Percentiles rank a stretch among this genome's conserved stretches.
phyloP scores from a whole-genome alignment of 2,329 filamentous ascomycete genomes.

The Fusarium tuaranense region DNA sequence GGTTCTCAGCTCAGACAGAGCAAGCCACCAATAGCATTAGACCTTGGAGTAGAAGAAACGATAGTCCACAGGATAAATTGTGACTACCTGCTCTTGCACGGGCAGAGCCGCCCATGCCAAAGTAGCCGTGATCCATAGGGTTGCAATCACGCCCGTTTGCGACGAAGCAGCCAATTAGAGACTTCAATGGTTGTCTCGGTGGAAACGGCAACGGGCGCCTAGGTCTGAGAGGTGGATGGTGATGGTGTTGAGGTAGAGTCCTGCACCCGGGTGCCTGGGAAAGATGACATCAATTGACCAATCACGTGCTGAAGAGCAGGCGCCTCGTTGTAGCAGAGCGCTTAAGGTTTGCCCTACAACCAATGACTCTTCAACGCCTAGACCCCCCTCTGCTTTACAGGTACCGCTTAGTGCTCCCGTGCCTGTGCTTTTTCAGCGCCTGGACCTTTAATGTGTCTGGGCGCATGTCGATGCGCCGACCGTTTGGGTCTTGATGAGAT shows the following conservation, averaged over 20 bases:
- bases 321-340: conserved; percentile 18
- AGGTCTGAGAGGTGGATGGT: conserved; percentile 9
- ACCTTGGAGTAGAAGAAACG: background rate
- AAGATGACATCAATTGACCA: conserved; percentile 3
- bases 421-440: background rate
- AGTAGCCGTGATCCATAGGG: conserved; percentile 8
- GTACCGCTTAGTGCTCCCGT: background rate
- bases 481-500: background rate
- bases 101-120: conserved; percentile 23
- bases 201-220: conserved; percentile 30
- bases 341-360: conserved; percentile 14
- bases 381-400: background rate
- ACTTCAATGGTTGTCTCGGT: background rate
- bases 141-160: conserved; percentile 6
- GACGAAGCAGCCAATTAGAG: conserved; percentile 4
- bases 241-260: conserved; percentile 8
- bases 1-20: conserved; percentile 22
- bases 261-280: conserved; percentile 19
- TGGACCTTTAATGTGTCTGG: background rate
- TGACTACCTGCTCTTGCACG: conserved; percentile 9
- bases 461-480: background rate
- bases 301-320: conserved; percentile 17
- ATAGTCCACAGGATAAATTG: background rate
- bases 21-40: background rate
- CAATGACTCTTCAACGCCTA: background rate